phyloP scores from a whole-genome alignment of 306 rosid genomes.

The Fragaria nilgerrensis region DNA sequence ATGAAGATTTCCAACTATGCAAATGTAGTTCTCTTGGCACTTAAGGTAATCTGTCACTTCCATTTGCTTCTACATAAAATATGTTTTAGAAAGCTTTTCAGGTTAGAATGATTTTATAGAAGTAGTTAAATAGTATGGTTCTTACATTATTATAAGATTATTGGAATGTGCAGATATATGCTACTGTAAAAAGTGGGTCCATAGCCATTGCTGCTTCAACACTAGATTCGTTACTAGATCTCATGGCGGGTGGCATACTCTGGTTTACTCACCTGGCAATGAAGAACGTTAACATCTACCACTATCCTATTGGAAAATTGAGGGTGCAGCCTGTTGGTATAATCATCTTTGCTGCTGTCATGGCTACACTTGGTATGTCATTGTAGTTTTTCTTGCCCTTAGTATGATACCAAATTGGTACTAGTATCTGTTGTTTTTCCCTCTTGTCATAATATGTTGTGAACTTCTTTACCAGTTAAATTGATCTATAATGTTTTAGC shows the following conservation, averaged over 20 bases:
- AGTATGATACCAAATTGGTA: not conserved
- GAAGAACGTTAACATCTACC: constrained; percentile 73
- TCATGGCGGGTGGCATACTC: constrained; percentile 89
- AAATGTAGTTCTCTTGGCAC: constrained; percentile 40
- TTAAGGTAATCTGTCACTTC: constrained; percentile 37
- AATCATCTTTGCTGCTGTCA: constrained; percentile 83
- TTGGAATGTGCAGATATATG: constrained; percentile 42
- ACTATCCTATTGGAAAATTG: constrained; percentile 85
- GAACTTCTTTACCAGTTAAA: not conserved
- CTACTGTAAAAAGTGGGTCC: constrained; percentile 57
- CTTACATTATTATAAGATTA: not conserved
- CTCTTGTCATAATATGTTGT: not conserved
- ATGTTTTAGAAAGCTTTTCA: not conserved
- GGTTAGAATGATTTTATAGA: not conserved
- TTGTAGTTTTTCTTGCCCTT: constrained; percentile 8
- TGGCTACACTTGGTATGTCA: constrained; percentile 86
- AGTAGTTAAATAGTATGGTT: not conserved
- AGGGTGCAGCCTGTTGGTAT: constrained; percentile 97
- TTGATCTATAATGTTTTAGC: not conserved
- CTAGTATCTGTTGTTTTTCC: not conserved
- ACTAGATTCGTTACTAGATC: constrained; percentile 56
- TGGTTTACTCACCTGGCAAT: constrained; percentile 93
- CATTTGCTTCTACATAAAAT: not conserved
- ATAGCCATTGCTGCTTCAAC: constrained; percentile 65
- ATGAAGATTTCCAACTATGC: constrained; percentile 55